Evolutionary conservation across 805 yeast species (phyloP).

Genomic region (Zygosaccharomyces pseudorouxii): DNA sequence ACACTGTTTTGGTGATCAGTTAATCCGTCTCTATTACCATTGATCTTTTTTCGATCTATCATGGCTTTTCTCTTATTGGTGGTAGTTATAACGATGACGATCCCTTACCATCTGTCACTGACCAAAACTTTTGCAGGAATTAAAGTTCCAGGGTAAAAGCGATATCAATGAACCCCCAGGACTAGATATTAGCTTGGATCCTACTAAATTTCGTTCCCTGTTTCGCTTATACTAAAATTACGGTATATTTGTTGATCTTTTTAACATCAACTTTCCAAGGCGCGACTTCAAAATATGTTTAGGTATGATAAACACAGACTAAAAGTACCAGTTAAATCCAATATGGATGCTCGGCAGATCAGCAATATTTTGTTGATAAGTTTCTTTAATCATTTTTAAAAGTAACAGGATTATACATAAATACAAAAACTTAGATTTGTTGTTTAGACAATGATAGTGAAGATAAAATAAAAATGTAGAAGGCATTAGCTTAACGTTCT

Average conservation of each 20-base stretch:
- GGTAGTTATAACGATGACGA: background rate
- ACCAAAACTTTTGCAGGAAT: background rate
- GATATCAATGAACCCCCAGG: background rate
- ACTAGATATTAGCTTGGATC: background rate
- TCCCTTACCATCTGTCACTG: slow-evolving; percentile 2
- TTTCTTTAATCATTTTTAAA: background rate
- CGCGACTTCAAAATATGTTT: background rate
- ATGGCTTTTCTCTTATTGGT: slow-evolving; percentile 4
- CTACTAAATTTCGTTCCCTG: background rate
- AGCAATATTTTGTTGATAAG: background rate
- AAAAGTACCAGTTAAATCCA: too few relatives aligned
- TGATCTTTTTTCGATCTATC: slow-evolving; percentile 2
- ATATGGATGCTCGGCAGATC: background rate
- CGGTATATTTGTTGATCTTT: background rate
- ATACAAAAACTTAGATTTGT: slow-evolving; percentile 1
- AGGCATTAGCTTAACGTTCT: background rate
- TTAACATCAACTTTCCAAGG: background rate
- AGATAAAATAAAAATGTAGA: background rate
- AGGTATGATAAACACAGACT: background rate
- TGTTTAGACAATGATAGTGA: background rate
- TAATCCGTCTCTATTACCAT: background rate
- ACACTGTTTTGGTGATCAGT: background rate
- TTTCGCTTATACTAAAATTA: background rate
- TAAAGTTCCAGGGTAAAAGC: background rate
- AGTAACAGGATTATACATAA: slow-evolving; percentile 1